A percentile compares a stretch with the other conserved stretches of the same genome.
These are phyloP conservation scores for Clarireedia homoeocarpa DNA, from an alignment of 2,329 filamentous ascomycete species.

Conservation along the genomic window DNA sequence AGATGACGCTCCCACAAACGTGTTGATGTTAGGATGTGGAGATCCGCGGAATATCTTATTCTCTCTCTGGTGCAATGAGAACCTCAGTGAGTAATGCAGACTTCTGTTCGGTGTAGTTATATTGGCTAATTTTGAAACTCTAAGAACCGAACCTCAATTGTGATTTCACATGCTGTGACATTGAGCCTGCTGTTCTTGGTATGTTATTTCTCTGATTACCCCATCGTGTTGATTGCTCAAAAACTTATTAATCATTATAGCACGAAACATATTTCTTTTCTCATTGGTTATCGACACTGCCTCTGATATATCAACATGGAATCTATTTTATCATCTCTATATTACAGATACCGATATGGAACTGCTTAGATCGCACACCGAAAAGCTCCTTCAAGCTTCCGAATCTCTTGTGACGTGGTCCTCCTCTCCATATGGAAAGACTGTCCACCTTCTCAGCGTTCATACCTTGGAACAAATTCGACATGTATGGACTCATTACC, in stretches of 20 bases:
- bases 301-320: not conserved
- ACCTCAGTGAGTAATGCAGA: not conserved
- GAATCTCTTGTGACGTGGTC: constrained; percentile 1
- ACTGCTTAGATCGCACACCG: not conserved
- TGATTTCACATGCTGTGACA: not conserved
- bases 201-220: not conserved
- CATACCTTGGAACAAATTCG: constrained; percentile 1
- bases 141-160: not conserved
- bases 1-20: not conserved
- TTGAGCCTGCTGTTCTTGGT: not conserved
- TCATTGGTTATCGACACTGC: constrained; percentile 5
- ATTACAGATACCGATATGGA: not conserved
- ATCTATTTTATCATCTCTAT: constrained; percentile 8
- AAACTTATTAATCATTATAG: not conserved
- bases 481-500: constrained; percentile 4
- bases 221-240: not conserved
- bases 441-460: constrained; percentile 1
- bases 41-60: constrained; percentile 13
- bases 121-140: not conserved
- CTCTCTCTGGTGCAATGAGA: constrained; percentile 4
- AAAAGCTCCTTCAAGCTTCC: not conserved
- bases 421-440: constrained; percentile 1
- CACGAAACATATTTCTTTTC: constrained; percentile 8
- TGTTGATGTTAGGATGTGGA: constrained; percentile 13
- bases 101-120: no score